A percentile compares a stretch with the other conserved stretches of the same genome.
Conservation (phyloP, 177 flowering plant genomes). For the Vitis hybrid region DNA sequence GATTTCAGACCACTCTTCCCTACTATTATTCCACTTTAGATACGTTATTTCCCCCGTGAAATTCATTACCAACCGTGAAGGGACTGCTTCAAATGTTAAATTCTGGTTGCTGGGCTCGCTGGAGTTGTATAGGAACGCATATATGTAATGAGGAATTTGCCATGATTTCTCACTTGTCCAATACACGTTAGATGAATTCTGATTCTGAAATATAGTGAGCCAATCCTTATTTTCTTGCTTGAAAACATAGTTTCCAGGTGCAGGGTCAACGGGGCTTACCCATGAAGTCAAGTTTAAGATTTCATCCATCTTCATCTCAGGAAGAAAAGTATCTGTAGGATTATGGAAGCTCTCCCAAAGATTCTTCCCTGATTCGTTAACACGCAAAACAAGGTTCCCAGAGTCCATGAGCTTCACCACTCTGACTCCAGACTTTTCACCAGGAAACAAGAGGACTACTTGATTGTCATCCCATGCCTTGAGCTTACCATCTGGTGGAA, state of each 20-base stretch:
- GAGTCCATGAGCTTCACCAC: constrained; percentile 17
- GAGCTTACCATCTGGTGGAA: constrained; percentile 30
- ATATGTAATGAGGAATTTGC: too few relatives aligned
- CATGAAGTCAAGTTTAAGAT: constrained; percentile 18
- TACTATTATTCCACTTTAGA: not conserved
- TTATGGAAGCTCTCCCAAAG: constrained; percentile 34
- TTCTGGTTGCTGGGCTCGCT: not conserved
- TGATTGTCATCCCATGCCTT: constrained; percentile 13
- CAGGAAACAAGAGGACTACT: constrained; percentile 17
- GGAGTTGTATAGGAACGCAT: too few relatives aligned
- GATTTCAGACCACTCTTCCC: too few relatives aligned
- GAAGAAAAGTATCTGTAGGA: constrained; percentile 34
- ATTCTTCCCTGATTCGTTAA: not conserved
- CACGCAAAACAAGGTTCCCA: constrained; percentile 23
- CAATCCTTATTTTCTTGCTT: not conserved
- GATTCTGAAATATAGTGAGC: not conserved
- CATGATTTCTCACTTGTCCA: not conserved
- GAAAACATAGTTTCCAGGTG: too few relatives aligned
- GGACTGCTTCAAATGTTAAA: too few relatives aligned
- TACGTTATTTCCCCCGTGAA: too few relatives aligned
- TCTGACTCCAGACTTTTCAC: not conserved
- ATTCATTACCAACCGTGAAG: too few relatives aligned
- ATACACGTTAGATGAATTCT: too few relatives aligned
- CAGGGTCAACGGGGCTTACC: constrained; percentile 1
- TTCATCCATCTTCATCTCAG: constrained; percentile 25